Evolutionary conservation across 345 rosid genomes (phyloP).

Genomic region (Populus nigra): DNA sequence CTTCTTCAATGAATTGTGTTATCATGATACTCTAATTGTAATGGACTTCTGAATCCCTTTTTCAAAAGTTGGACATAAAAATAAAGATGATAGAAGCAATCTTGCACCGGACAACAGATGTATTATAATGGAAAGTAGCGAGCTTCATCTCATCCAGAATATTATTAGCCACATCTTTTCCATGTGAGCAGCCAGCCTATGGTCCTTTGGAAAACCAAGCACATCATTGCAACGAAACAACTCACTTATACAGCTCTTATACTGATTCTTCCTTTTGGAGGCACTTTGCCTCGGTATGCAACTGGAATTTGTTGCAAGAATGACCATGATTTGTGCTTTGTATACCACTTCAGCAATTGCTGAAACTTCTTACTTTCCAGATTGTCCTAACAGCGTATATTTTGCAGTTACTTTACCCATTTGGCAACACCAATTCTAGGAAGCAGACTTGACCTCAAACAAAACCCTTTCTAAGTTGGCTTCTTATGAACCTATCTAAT

Average conservation of each 20-base stretch:
- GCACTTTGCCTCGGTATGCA: background rate
- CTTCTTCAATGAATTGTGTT: background rate
- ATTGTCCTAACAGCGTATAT: background rate
- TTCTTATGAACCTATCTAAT: background rate
- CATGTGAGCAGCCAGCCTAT: background rate
- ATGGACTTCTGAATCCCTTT: background rate
- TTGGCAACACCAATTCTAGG: background rate
- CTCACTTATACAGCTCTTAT: background rate
- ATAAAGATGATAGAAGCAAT: background rate
- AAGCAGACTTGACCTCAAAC: background rate
- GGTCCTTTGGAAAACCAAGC: background rate
- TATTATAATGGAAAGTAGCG: background rate
- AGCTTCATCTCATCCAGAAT: background rate
- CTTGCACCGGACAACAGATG: background rate
- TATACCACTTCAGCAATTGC: background rate
- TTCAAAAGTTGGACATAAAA: background rate
- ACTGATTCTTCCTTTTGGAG: background rate
- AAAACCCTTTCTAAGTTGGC: background rate
- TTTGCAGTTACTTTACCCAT: background rate
- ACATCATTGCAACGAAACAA: background rate
- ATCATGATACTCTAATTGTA: background rate
- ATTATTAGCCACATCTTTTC: background rate
- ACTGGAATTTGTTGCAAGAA: background rate
- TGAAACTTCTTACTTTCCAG: background rate
- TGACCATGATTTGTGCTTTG: background rate